phyloP scores from a whole-genome alignment of 2,329 filamentous ascomycete species.

The Fusarium sp. region DNA sequence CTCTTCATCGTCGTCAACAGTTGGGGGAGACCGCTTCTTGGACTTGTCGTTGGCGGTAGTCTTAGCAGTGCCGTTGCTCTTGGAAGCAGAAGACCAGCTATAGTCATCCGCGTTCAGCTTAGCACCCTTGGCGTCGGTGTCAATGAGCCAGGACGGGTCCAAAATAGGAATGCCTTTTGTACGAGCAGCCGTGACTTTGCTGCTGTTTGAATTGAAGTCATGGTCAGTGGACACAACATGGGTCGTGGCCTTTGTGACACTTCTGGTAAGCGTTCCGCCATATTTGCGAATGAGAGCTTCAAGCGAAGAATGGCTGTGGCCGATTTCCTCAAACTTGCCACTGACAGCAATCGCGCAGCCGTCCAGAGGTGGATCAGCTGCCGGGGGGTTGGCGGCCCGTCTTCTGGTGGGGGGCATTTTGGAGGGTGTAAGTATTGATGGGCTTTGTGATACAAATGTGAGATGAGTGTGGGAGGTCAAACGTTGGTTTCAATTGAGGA shows the following conservation, averaged over 20 bases:
- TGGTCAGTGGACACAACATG: slow-evolving; percentile 69
- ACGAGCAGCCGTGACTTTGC: slow-evolving; percentile 65
- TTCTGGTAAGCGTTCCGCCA: slow-evolving; percentile 63
- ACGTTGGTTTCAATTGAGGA: slow-evolving; percentile 2
- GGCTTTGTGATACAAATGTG: neutral
- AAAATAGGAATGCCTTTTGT: slow-evolving; percentile 67
- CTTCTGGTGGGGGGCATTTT: slow-evolving; percentile 46
- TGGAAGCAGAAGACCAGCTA: slow-evolving; percentile 48
- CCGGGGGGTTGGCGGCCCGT: slow-evolving; percentile 40
- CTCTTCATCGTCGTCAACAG: slow-evolving; percentile 43
- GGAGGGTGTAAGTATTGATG: neutral
- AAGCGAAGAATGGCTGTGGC: slow-evolving; percentile 64
- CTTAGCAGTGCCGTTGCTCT: slow-evolving; percentile 42
- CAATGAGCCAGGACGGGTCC: slow-evolving; percentile 70
- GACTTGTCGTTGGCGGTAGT: slow-evolving; percentile 35
- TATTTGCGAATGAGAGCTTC: slow-evolving; percentile 61
- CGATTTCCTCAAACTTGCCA: slow-evolving; percentile 69
- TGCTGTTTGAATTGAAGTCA: slow-evolving; percentile 63
- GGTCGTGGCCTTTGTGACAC: slow-evolving; percentile 65
- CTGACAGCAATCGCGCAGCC: slow-evolving; percentile 68
- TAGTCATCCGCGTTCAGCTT: slow-evolving; percentile 47
- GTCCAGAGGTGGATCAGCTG: slow-evolving; percentile 56
- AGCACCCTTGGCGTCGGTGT: slow-evolving; percentile 58
- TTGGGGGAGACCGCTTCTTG: slow-evolving; percentile 49
- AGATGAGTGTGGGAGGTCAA: neutral